A percentile compares a stretch with the other conserved stretches of the same genome.
Conservation (phyloP, 208 protist genomes). For the Leishmania braziliensis region DNA sequence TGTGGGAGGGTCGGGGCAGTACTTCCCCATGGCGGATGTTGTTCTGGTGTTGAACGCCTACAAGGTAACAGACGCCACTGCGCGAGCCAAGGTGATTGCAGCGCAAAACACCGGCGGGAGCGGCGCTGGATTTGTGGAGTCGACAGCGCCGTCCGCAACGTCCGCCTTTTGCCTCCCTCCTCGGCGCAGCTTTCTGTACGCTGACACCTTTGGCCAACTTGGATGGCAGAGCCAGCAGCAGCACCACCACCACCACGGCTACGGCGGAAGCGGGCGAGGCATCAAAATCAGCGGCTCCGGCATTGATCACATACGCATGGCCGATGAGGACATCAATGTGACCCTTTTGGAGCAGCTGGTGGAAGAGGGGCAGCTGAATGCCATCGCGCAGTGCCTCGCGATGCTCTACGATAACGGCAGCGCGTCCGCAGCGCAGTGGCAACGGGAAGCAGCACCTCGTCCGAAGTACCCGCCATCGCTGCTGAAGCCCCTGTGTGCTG, state of each 20-base stretch:
- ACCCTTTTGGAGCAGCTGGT: slow-evolving; percentile 89
- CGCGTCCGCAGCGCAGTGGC: slow-evolving; percentile 11
- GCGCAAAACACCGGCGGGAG: background rate
- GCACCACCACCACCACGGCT: slow-evolving; percentile 1
- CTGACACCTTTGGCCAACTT: slow-evolving; percentile 19
- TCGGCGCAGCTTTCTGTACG: slow-evolving; percentile 19
- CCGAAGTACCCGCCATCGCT: slow-evolving; percentile 21
- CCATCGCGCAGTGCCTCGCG: slow-evolving; percentile 82
- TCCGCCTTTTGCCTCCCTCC: slow-evolving; percentile 27
- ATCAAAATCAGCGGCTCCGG: slow-evolving; percentile 64
- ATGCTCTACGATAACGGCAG: slow-evolving; percentile 55
- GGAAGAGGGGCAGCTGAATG: slow-evolving; percentile 89
- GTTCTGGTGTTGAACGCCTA: slow-evolving; percentile 92
- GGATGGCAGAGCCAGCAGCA: slow-evolving; percentile 8
- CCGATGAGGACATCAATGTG: slow-evolving; percentile 77
- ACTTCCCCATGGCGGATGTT: slow-evolving; percentile 88
- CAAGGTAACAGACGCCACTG: slow-evolving; percentile 71
- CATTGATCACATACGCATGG: slow-evolving; percentile 47
- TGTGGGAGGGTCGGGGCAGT: slow-evolving; percentile 93
- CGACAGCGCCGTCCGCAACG: background rate
- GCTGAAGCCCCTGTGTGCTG: background rate
- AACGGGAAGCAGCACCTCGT: background rate
- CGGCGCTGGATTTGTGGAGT: slow-evolving; percentile 2
- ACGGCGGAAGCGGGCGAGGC: slow-evolving; percentile 11
- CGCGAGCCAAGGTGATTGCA: slow-evolving; percentile 63